Evolutionary conservation across 2,329 filamentous ascomycete genomes (phyloP).

Genomic region (Aspergillus texensis): DNA sequence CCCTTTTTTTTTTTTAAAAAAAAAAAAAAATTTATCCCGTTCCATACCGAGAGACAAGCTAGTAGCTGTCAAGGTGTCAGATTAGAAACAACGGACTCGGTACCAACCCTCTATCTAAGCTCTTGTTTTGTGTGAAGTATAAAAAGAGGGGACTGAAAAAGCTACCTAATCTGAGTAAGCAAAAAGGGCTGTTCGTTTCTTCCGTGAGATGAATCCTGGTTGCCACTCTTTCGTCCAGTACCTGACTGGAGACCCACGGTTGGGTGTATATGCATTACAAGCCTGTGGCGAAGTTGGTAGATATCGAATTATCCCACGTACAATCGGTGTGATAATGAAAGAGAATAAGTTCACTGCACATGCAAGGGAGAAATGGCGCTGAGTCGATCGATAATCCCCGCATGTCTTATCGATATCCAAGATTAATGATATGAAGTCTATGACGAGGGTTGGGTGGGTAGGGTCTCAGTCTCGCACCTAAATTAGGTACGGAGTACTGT

Average conservation of each 20-base stretch:
- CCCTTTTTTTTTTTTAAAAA: background rate
- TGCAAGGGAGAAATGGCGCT: constrained; percentile 24
- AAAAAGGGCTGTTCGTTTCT: background rate
- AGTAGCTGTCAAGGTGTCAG: background rate
- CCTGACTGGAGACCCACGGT: background rate
- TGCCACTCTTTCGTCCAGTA: background rate
- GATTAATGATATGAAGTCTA: constrained; percentile 5
- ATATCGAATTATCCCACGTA: background rate
- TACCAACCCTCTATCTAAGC: background rate
- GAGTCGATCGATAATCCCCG: constrained; percentile 16
- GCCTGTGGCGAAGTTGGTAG: background rate
- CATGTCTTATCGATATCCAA: constrained; percentile 25
- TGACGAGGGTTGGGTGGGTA: constrained; percentile 4
- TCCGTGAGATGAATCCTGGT: background rate
- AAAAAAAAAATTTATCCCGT: background rate
- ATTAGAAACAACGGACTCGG: background rate
- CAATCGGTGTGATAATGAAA: background rate
- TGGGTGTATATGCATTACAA: background rate
- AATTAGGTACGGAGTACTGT: background rate
- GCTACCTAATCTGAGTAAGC: background rate
- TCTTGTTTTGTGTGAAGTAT: constrained; percentile 1
- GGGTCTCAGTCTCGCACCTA: background rate
- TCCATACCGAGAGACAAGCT: background rate
- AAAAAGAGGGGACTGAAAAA: background rate
- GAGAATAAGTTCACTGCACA: constrained; percentile 16